Base-by-base conservation (phyloP, 2,329 filamentous ascomycete species). In the Dryadomyces quercivorus region DNA sequence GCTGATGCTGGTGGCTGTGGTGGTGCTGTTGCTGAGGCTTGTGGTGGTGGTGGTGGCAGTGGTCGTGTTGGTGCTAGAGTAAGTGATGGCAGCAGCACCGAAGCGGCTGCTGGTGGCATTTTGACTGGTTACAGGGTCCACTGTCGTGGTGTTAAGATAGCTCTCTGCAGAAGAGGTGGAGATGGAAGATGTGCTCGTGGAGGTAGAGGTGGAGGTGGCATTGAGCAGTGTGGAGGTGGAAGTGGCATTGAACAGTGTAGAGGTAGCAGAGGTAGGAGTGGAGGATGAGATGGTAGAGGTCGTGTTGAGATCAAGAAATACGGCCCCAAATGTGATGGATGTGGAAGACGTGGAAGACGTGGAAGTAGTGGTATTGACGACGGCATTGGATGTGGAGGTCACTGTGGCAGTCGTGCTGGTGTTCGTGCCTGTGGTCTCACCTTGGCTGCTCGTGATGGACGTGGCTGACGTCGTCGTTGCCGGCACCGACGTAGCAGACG, bases 361-460 rank as follows among this genome's bases (percentile, higher is more conserved):
- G 13, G 26, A 6, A n/a, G 5, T 38, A 3, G 47, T 38, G 47
- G 47, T 20, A 18, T n/a, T 21, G n/a, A 22, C 13, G 6, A 16
- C 47, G 26, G 26, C 26, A 31, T 31, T 5, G 26, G 26, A 31
- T 8, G 26, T 8, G 8, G 26, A 31, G 8, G 26, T 31, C 4
- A 31, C 26, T 31, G 26, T 8, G 26, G 8, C 26, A 31, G 26
- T 31, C 26, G 26, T 31, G n/a, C 50, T 21, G 12, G 36, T 50
- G 43, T 49, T 51, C 49, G 36, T 40, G 53, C 49, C 47, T 15
- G 50, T 54, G 36, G 57, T 59, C 59, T 60, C 57, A 57, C 59
- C 59, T 60, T 52, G 18, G 18, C 46, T 53, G 56, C 59, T 57
- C 22, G 52, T 31, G 18, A 53, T 52, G 10, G 58, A 31, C 26